Evolutionary conservation across 2,329 filamentous ascomycete genomes (phyloP), one percentile per base, ranked within the genome.

Genomic region (Coleophoma eucalyptorum): DNA sequence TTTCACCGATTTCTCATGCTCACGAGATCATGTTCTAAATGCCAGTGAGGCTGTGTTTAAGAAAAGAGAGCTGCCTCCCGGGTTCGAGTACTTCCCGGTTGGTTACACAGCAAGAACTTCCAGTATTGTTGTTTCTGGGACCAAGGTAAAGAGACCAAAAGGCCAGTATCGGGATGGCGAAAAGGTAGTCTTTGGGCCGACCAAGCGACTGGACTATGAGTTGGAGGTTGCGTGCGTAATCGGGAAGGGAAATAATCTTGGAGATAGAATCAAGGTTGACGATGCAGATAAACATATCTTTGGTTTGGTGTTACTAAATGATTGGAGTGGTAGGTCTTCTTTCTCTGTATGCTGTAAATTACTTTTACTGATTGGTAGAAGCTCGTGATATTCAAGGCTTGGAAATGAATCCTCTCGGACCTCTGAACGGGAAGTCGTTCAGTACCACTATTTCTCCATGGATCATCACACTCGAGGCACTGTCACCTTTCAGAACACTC

Each of bases 401-500:
- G 19, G 83, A 86, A 57, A 84, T 85, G 80, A 69, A 69, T 3
- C 81, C 81, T 0, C 65, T 85, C 0, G 82, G 82, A 0, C 83
- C 83, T 0, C 73, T 85, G 48, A 82, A 84, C 46, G 74, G 76
- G 2, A 87, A 86, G 62, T 77, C 74, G 32, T 83, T 84, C 41
- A 75, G 73, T 6, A 86, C 81, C 0, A 75, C 72, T 0, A 77
- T 86, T 19, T 80, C 77, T 0, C 80, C 83, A 0, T 86, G 83
- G 83, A 68, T 86, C 12, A 64, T 86, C 3, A 82, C 80, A 0
- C 67, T 80, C 1, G 81, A 84, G 34, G 82, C 83, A 0, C 62
- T 85, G 19, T 65, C 31, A 8, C 40, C 48, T 3, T 46, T 44
- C 41, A 52, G 41, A 42, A 20, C 43, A 11, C 13, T 6, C 18